Base-by-base conservation (phyloP, 106 monocot genomes). In the Dioscorea dumetorum region DNA sequence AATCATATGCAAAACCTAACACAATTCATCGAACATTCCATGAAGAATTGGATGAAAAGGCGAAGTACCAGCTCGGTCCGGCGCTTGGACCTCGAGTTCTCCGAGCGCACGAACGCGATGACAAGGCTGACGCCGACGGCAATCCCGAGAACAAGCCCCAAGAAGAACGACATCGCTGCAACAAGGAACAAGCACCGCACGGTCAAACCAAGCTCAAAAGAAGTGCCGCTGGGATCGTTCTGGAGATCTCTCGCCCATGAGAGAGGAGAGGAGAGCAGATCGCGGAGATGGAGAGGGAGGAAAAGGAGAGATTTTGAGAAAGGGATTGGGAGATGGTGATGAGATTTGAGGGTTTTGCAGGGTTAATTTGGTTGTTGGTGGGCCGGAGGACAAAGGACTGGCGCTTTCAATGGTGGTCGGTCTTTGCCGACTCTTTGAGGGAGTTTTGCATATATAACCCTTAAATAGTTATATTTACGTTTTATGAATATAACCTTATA, bases 21-120 rank as follows among this genome's bases (percentile, higher is more conserved):
- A 10, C 41, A 41, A 1, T 41, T 41, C 1, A 41, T 41, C 10
- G 0, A 8, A 41, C 41, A 41, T 3, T 8, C 41, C 41, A 41
- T 6, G 5, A 41, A 41, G 41, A 41, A 41, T 41, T 41, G 41
- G 41, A 41, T 41, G 41, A 41, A 41, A 41, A 10, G n/a, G 41
- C 13, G 15, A 54, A 54, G 12, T 19, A 54, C 54, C 54, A 54
- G 54, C 54, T 54, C 19, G 54, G 54, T 54, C 6, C 94, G 83
- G 22, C 66, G 76, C 68, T 84, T 81, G 33, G 87, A 84, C 53
- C 94, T 63, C 51, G 64, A n/a, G 62, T 85, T 87, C 78, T 90
- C 90, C 17, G 72, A 77, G 20, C 72, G 79, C 22, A 73, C 84
- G 58, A 94, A 94, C 14, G 77, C 72, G 49, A 87, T 68, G 23